These are phyloP conservation scores for Trichoderma semiorbis DNA, from an alignment of 2,329 filamentous ascomycete species.

Conservation along the genomic window DNA sequence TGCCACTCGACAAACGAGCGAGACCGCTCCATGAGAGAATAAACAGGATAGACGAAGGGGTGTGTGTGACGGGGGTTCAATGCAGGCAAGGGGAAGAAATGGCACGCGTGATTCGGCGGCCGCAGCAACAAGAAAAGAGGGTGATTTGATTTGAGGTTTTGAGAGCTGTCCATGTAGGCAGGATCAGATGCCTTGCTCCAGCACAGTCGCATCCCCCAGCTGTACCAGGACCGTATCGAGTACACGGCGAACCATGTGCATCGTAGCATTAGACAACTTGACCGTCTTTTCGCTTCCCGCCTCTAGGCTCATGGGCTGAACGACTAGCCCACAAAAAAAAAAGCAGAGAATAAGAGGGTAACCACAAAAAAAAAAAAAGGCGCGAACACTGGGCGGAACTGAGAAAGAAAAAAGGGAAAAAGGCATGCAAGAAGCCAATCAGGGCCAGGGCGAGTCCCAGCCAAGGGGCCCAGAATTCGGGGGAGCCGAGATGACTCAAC, in stretches of 20 bases:
- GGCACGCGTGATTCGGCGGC: neutral
- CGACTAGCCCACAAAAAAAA: conserved; percentile 15
- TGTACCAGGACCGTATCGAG: neutral
- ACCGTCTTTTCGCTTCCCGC: conserved; percentile 18
- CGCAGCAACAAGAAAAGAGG: neutral
- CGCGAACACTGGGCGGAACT: neutral
- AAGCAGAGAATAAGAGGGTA: neutral
- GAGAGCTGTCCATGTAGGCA: conserved; percentile 4
- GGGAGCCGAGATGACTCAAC: conserved; percentile 19
- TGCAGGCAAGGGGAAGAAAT: neutral
- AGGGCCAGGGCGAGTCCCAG: neutral
- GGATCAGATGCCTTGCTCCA: conserved; percentile 10
- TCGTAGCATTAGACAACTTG: conserved; percentile 10
- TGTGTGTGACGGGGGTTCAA: neutral
- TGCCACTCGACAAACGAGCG: neutral
- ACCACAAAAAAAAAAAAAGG: neutral
- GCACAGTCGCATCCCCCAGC: neutral
- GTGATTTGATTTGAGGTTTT: neutral
- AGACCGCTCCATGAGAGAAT: neutral
- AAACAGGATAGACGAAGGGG: neutral
- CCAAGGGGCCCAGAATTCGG: conserved; percentile 11
- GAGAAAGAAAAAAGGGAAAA: neutral
- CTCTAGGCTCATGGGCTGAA: conserved; percentile 14
- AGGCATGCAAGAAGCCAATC: neutral
- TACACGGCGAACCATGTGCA: neutral